Evolutionary conservation across 768 basidiomycete genomes (phyloP).

Genomic region (Auricularia sp.): DNA sequence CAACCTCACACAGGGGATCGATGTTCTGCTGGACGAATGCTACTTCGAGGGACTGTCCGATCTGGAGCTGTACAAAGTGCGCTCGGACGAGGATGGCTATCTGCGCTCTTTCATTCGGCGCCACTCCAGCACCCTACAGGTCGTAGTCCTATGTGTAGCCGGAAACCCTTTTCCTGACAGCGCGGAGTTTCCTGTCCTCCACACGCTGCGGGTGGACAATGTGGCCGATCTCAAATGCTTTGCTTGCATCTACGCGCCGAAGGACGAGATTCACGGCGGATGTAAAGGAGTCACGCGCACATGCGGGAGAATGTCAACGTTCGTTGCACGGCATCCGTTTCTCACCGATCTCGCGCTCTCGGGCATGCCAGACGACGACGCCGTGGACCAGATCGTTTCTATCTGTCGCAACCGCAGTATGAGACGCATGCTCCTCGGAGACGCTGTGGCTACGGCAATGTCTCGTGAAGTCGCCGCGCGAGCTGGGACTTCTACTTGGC

Average conservation of each 20-base stretch:
- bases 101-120: neutral
- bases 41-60: neutral
- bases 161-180: neutral
- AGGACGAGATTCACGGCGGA: neutral
- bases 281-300: neutral
- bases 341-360: neutral
- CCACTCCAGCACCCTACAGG: neutral
- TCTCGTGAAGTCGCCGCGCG: too few relatives aligned
- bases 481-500: neutral
- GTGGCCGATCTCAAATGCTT: neutral
- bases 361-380: neutral
- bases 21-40: neutral
- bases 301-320: neutral
- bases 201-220: neutral
- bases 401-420: neutral
- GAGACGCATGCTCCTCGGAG: neutral
- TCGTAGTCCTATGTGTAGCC: neutral
- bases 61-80: neutral
- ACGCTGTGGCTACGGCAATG: neutral
- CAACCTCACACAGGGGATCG: neutral
- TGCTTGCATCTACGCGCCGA: neutral
- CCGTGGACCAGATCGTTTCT: neutral
- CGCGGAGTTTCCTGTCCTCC: neutral
- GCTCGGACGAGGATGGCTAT: neutral
- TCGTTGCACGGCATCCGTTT: neutral